Conservation (phyloP, 1,284 basidiomycete genomes). For the Ustilago shanxiensis region DNA sequence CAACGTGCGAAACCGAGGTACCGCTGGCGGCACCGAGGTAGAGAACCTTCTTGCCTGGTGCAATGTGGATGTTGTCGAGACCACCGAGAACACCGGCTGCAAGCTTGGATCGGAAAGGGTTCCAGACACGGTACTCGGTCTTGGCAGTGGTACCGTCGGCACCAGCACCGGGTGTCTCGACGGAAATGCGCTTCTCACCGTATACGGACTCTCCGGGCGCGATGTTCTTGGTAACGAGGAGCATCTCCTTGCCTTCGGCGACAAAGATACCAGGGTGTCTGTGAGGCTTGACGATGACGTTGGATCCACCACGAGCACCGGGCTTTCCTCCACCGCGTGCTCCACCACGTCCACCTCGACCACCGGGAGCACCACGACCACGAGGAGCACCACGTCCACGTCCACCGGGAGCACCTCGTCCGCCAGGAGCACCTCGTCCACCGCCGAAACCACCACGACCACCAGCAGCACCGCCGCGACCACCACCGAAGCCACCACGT, state of each 20-base stretch:
- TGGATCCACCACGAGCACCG: constrained; percentile 77
- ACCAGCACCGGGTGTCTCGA: constrained; percentile 74
- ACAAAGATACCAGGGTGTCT: constrained; percentile 85
- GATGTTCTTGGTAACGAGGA: constrained; percentile 97
- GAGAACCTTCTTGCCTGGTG: constrained; percentile 93
- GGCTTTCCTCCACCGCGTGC: constrained; percentile 59
- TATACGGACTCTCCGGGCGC: constrained; percentile 98
- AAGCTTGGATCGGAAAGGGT: constrained; percentile 97
- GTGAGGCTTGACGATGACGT: constrained; percentile 90
- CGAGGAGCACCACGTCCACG: constrained; percentile 47
- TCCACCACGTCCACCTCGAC: constrained; percentile 63
- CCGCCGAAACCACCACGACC: constrained; percentile 39
- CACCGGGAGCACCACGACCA: constrained; percentile 59
- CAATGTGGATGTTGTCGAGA: constrained; percentile 92
- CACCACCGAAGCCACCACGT: constrained; percentile 25
- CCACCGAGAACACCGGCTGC: constrained; percentile 97
- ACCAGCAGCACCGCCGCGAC: constrained; percentile 58
- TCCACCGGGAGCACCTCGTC: constrained; percentile 53
- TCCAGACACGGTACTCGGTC: constrained; percentile 98
- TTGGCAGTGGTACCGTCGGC: constrained; percentile 81
- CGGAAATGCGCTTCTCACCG: constrained; percentile 83
- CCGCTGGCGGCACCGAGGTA: constrained; percentile 97
- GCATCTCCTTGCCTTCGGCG: constrained; percentile 82
- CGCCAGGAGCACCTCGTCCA: constrained; percentile 59
- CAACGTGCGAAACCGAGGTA: constrained; percentile 97